Percentiles rank a stretch among this genome's conserved stretches.
Conservation (phyloP, 2,329 filamentous ascomycete species). For the Ascomycota sp. region DNA sequence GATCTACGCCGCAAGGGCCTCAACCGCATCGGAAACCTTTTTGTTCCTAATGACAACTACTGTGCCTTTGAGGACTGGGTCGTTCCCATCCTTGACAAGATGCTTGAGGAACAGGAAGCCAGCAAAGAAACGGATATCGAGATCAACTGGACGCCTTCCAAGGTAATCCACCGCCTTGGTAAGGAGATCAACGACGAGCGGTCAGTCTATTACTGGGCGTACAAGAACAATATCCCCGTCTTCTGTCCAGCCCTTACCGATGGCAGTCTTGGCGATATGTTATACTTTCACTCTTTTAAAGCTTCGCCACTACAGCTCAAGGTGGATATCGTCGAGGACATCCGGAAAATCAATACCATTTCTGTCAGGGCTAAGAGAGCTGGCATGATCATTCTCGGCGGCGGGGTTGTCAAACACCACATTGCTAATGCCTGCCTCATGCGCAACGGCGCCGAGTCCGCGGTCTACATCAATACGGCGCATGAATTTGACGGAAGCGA, state of each 20-base stretch:
- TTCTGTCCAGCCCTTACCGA: constrained; percentile 95
- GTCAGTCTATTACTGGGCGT: constrained; percentile 93
- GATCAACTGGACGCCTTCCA: constrained; percentile 83
- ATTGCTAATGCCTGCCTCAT: constrained; percentile 95
- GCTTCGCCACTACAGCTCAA: constrained; percentile 60
- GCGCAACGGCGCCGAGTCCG: constrained; percentile 91
- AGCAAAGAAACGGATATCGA: constrained; percentile 47
- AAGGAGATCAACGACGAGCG: constrained; percentile 85
- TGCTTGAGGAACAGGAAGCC: constrained; percentile 85
- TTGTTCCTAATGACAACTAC: constrained; percentile 91
- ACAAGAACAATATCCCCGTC: constrained; percentile 87
- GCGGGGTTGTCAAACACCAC: constrained; percentile 93
- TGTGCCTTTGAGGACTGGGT: constrained; percentile 97
- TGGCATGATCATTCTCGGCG: constrained; percentile 89
- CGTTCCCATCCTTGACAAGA: constrained; percentile 78
- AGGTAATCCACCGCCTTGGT: constrained; percentile 73
- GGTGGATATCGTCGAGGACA: constrained; percentile 85
- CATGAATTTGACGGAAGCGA: constrained; percentile 97
- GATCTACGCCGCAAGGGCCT: constrained; percentile 66
- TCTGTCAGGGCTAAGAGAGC: constrained; percentile 70
- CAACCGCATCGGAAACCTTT: constrained; percentile 87
- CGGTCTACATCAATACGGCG: constrained; percentile 93
- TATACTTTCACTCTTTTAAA: constrained; percentile 96
- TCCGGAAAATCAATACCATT: constrained; percentile 80
- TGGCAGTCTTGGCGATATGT: constrained; percentile 88